Conservation (phyloP, 306 rosid genomes). For the Herpetospermum pedunculosum region DNA sequence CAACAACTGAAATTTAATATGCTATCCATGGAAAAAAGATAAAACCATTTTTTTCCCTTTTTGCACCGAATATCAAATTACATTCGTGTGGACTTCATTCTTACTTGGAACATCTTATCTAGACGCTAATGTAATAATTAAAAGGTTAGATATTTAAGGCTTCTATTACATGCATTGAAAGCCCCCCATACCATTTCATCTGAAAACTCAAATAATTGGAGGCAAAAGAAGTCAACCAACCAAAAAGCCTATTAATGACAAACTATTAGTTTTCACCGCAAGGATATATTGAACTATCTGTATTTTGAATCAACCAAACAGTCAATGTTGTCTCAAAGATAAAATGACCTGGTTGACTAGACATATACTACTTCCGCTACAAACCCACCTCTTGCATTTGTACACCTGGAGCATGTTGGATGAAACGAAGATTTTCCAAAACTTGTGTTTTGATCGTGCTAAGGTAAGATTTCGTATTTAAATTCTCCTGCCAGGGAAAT, state of each 20-base stretch:
- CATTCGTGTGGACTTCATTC: not conserved
- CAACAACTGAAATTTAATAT: not conserved
- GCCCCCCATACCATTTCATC: not conserved
- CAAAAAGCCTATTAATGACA: not conserved
- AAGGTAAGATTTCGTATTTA: slow-evolving; percentile 83
- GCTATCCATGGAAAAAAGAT: not conserved
- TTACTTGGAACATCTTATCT: not conserved
- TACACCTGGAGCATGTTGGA: slow-evolving; percentile 93
- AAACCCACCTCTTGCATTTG: slow-evolving; percentile 93
- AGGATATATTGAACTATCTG: not conserved
- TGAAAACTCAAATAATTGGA: not conserved
- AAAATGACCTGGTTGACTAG: not conserved
- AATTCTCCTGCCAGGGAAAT: slow-evolving; percentile 55
- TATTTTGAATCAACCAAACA: not conserved
- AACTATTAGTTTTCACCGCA: not conserved
- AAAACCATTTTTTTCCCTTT: not conserved
- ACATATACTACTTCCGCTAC: not conserved
- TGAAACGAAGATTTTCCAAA: slow-evolving; percentile 79
- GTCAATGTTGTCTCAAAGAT: not conserved
- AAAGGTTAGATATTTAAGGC: not conserved
- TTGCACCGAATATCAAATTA: not conserved
- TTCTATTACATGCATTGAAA: not conserved
- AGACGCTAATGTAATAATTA: not conserved
- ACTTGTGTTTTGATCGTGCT: slow-evolving; percentile 88
- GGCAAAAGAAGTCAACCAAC: not conserved